Conservation (phyloP, 441 rosid species). For the Melianthus villosus region DNA sequence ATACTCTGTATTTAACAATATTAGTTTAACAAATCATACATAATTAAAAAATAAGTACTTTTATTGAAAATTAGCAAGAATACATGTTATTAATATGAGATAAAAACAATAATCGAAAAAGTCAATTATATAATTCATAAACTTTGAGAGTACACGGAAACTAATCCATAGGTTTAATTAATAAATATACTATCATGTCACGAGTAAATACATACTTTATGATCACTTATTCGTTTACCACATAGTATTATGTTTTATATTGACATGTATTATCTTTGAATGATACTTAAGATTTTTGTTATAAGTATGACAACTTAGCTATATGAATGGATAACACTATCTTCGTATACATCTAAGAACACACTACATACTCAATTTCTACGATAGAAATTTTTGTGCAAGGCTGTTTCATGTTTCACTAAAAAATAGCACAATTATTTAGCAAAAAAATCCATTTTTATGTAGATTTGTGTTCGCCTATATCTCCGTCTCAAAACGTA, state of each 20-base stretch:
- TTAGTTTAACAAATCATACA: too few species aligned
- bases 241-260: not conserved
- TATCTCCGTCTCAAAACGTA: not conserved
- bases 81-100: too few species aligned
- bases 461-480: constrained; percentile 1
- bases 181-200: not conserved
- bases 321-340: not conserved
- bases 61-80: too few species aligned
- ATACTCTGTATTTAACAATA: too few species aligned
- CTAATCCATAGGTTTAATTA: constrained; percentile 2
- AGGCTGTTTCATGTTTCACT: constrained; percentile 5
- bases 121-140: too few species aligned
- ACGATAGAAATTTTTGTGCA: constrained; percentile 1
- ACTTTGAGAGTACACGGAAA: too few species aligned
- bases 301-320: not conserved
- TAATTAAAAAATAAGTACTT: too few species aligned
- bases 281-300: constrained; percentile 2
- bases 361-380: not conserved
- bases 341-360: not conserved
- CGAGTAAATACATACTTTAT: not conserved
- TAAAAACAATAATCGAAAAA: too few species aligned
- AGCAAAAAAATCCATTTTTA: not conserved
- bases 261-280: not conserved
- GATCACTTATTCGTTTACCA: constrained; percentile 2
- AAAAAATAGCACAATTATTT: not conserved